Percentiles rank a stretch among this genome's conserved stretches.
These are phyloP conservation scores for Blumeriella jaapii DNA, from an alignment of 2,329 filamentous ascomycete species.

Conservation along the genomic window DNA sequence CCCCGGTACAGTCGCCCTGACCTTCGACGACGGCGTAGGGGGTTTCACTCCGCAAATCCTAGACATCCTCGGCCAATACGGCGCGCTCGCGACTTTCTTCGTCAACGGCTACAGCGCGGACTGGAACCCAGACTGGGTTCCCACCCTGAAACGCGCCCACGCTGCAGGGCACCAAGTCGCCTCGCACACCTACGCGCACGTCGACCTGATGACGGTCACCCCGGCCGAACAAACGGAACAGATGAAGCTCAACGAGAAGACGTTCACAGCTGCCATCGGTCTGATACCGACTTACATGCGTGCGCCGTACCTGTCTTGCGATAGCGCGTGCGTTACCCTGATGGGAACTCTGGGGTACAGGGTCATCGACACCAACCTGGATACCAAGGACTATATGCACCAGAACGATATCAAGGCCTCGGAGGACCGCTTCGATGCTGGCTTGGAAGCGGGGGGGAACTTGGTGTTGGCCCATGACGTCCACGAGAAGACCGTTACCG, in stretches of 20 bases:
- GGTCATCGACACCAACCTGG: slow-evolving; percentile 28
- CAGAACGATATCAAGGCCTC: slow-evolving; percentile 32
- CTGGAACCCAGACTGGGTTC: slow-evolving; percentile 31
- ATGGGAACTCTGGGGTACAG: slow-evolving; percentile 33
- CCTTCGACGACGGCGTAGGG: slow-evolving; percentile 55
- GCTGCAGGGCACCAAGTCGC: slow-evolving; percentile 46
- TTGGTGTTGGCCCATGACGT: slow-evolving; percentile 30
- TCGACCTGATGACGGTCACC: slow-evolving; percentile 32
- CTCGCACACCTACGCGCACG: slow-evolving; percentile 42
- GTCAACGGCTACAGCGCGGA: slow-evolving; percentile 41
- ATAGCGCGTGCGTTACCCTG: slow-evolving; percentile 24
- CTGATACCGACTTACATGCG: slow-evolving; percentile 40
- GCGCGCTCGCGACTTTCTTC: slow-evolving; percentile 49
- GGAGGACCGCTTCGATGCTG: slow-evolving; percentile 28
- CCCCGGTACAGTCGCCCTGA: slow-evolving; percentile 48
- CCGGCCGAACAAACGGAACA: slow-evolving; percentile 31
- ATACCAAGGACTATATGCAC: slow-evolving; percentile 38
- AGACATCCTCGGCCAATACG: slow-evolving; percentile 44
- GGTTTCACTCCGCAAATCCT: slow-evolving; percentile 47
- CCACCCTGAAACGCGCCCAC: slow-evolving; percentile 31
- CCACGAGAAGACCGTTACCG: slow-evolving; percentile 24
- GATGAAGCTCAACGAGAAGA: slow-evolving; percentile 40
- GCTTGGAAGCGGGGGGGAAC: slow-evolving; percentile 1
- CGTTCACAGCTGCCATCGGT: slow-evolving; percentile 39
- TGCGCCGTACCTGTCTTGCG: slow-evolving; percentile 33